A percentile compares a stretch with the other conserved stretches of the same genome.
phyloP scores from a whole-genome alignment of 768 basidiomycete species.

The Hortiboletus campestris region DNA sequence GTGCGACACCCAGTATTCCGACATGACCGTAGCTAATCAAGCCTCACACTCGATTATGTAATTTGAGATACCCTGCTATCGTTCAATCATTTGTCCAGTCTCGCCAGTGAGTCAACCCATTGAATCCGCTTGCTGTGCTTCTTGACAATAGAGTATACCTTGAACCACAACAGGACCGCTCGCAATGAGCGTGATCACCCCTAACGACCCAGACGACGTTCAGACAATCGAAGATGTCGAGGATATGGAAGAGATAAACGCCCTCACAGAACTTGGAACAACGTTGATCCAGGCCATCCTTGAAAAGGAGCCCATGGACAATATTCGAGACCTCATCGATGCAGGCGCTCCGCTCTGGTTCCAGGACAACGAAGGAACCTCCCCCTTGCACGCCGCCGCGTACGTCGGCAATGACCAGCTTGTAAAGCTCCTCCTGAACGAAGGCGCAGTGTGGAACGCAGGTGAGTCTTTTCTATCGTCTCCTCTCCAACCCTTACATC shows the following conservation, averaged over 20 bases:
- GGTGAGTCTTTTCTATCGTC: constrained; percentile 42
- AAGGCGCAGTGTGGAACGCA: constrained; percentile 91
- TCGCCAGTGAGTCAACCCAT: constrained; percentile 1
- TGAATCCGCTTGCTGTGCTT: neutral
- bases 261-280: constrained; percentile 55
- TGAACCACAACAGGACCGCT: neutral
- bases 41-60: constrained; percentile 10
- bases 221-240: constrained; percentile 25
- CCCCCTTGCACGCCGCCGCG: constrained; percentile 83
- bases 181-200: constrained; percentile 14
- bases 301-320: constrained; percentile 40
- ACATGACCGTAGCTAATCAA: constrained; percentile 48
- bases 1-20: constrained; percentile 90
- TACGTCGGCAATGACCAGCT: constrained; percentile 67
- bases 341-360: constrained; percentile 86
- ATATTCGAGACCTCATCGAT: constrained; percentile 51
- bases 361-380: constrained; percentile 81
- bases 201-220: constrained; percentile 1
- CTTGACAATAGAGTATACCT: neutral
- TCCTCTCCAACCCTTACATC: neutral
- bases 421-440: constrained; percentile 64
- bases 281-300: constrained; percentile 60
- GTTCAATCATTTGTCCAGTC: neutral
- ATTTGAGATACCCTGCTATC: neutral
- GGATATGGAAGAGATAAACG: constrained; percentile 39